Evolutionary conservation across 768 basidiomycete genomes (phyloP).

Genomic region (Leccinum longicurvipes): DNA sequence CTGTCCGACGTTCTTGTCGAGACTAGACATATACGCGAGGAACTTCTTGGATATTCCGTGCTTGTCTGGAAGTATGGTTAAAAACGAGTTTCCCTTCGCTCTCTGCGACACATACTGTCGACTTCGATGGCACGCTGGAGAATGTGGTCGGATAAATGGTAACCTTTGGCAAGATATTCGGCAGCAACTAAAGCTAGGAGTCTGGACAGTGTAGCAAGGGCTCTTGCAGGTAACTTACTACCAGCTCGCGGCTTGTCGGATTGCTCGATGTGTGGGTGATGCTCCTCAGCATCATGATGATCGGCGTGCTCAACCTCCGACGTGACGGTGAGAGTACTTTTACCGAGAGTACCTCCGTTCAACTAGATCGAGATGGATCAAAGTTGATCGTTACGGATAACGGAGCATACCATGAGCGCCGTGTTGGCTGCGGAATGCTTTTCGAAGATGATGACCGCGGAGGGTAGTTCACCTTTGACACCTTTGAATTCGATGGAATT

Average conservation of each 20-base stretch:
- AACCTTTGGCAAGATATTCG: conserved; percentile 91
- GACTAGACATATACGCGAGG: conserved; percentile 66
- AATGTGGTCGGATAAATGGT: conserved; percentile 73
- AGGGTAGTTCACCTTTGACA: conserved; percentile 34
- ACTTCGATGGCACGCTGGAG: conserved; percentile 78
- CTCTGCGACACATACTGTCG: conserved; percentile 45
- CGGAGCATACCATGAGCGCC: conserved; percentile 63
- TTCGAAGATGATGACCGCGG: conserved; percentile 81
- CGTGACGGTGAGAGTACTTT: conserved; percentile 62
- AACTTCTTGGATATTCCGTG: conserved; percentile 89
- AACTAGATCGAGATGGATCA: conserved; percentile 39
- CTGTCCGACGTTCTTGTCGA: conserved; percentile 71
- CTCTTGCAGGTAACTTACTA: conserved; percentile 43
- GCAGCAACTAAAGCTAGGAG: conserved; percentile 61
- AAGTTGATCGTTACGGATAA: rapidly evolving
- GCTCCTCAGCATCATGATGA: conserved; percentile 42
- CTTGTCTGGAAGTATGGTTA: conserved; percentile 42
- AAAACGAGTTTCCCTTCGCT: not conserved
- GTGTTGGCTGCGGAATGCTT: conserved; percentile 83
- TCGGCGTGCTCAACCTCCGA: conserved; percentile 63
- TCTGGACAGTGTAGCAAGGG: not conserved
- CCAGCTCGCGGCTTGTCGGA: conserved; percentile 89
- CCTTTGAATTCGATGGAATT: conserved; percentile 55
- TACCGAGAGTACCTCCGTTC: conserved; percentile 76
- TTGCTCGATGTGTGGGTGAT: conserved; percentile 56